Base-by-base conservation (phyloP, 192 early-diverging fungal genomes). In the Glomus cerebriforme region DNA sequence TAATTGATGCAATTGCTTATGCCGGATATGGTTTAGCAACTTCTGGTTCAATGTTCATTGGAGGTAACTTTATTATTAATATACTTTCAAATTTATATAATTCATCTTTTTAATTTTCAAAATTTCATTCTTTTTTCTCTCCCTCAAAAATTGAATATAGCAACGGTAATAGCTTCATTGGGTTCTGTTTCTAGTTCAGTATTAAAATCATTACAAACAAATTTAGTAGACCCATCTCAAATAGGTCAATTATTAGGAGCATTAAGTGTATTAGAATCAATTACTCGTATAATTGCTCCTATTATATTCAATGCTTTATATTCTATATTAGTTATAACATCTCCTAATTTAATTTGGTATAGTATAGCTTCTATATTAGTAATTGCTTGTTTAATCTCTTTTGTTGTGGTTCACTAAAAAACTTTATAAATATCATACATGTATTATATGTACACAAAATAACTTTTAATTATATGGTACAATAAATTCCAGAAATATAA, bases 181-280 rank as follows among this genome's bases (percentile, higher is more conserved):
- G 67, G 75, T 1, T 79, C 82, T 19, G 81, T 87, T 32, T 45
- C 82, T n/a, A 22, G 45, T 15, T 85, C 88, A 0, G 86, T 85
- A 0, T 35, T 85, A 2, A 86, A 79, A 47, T 82, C 87, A 5
- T 22, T 90, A 26, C 34, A 87, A 22, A 88, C 85, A 22, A 80
- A 74, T 26, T 65, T 86, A 60, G 87, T 90, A 13, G 62, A 80
- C 7, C 82, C 87, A 2, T 79, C 81, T 22, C 77, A 90, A 81
- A 79, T 86, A 49, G 88, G 87, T 1, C 83, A 88, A 35, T 71
- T 83, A 24, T 67, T 90, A 17, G 88, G 88, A 0, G 86, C 88
- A 29, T 35, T 88, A 13, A 69, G 82, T 29, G 81, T 85, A 29
- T 19, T 88, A 26, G 88, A 90, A 32, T 79, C 87, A 27, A 73